phyloP scores from a whole-genome alignment of 331 rosid genomes.

The Quercus tomentella region DNA sequence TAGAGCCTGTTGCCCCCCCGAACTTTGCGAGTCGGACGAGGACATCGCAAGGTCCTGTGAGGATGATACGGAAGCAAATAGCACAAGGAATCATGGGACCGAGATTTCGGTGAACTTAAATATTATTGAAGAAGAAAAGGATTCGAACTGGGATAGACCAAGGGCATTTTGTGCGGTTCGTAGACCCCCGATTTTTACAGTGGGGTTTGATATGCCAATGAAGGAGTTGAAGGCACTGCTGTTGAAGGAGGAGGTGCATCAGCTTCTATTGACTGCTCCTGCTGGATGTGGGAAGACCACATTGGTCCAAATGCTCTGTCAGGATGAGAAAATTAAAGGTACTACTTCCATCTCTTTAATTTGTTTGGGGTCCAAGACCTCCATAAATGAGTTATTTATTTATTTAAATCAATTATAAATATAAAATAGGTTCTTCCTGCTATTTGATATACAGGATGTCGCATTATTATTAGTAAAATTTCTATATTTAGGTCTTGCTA shows the following conservation, averaged over 20 bases:
- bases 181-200: conserved; percentile 24
- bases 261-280: conserved; percentile 42
- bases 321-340: conserved; percentile 34
- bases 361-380: too few relatives aligned
- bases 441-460: too few relatives aligned
- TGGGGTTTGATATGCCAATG: conserved; percentile 40
- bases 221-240: conserved; percentile 37
- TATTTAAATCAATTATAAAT: too few relatives aligned
- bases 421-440: too few relatives aligned
- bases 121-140: not conserved
- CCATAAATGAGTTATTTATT: too few relatives aligned
- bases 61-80: not conserved
- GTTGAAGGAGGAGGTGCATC: not conserved
- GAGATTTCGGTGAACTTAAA: too few relatives aligned
- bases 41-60: not conserved
- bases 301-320: conserved; percentile 21
- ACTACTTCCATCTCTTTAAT: not conserved
- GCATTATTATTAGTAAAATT: too few relatives aligned
- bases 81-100: not conserved
- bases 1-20: not conserved
- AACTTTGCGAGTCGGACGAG: not conserved
- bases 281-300: conserved; percentile 57
- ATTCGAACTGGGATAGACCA: not conserved
- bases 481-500: too few relatives aligned
- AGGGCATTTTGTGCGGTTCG: conserved; percentile 21